A percentile compares a stretch with the other conserved stretches of the same genome.
Conservation (phyloP, 2,329 filamentous ascomycete species). For the Coniella vitis region DNA sequence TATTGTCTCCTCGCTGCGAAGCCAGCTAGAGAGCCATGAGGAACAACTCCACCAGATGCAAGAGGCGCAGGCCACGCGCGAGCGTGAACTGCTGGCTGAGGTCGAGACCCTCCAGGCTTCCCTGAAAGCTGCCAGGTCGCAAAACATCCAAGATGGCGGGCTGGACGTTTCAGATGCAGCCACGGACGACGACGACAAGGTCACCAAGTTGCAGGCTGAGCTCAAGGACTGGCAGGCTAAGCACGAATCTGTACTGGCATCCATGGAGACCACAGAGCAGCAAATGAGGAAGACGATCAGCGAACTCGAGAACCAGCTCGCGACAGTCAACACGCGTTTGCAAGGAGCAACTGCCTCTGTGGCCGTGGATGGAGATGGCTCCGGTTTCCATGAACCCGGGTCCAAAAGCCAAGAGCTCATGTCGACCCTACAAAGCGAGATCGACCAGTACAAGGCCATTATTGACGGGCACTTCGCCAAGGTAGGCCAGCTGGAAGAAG, state of each 20-base stretch:
- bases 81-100: constrained; percentile 67
- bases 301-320: constrained; percentile 57
- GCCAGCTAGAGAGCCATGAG: constrained; percentile 83
- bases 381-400: constrained; percentile 37
- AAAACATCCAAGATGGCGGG: too few relatives aligned
- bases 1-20: constrained; percentile 77
- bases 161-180: too few relatives aligned
- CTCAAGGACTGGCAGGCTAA: constrained; percentile 68
- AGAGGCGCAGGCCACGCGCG: constrained; percentile 63
- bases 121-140: constrained; percentile 25
- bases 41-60: constrained; percentile 69
- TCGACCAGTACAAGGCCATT: constrained; percentile 73
- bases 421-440: constrained; percentile 60
- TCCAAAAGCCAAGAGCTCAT: constrained; percentile 54
- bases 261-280: constrained; percentile 65
- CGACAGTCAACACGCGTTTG: constrained; percentile 8
- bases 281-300: constrained; percentile 65
- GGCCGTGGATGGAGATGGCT: constrained; percentile 14
- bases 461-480: constrained; percentile 62
- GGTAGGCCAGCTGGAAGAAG: constrained; percentile 67
- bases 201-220: constrained; percentile 63
- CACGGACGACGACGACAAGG: constrained; percentile 49
- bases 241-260: constrained; percentile 63
- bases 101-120: constrained; percentile 60
- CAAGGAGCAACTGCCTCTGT: constrained; percentile 1